phyloP scores from a whole-genome alignment of 768 basidiomycete species.

The Ephemerocybe angulata region DNA sequence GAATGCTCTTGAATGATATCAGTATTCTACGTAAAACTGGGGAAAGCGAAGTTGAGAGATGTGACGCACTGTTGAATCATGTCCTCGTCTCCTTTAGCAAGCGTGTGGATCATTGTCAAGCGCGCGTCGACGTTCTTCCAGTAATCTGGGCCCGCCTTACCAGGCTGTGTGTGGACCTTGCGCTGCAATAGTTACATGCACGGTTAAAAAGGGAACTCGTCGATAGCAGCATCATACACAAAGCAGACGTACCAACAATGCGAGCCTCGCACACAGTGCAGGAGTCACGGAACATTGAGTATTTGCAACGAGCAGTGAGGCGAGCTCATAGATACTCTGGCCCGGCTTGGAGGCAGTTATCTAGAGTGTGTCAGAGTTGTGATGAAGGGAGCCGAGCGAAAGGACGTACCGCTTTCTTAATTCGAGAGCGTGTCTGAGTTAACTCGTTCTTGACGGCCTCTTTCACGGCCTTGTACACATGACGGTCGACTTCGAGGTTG shows the following conservation, averaged over 20 bases:
- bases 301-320: constrained; percentile 11
- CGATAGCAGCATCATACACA: neutral
- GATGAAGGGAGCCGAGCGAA: neutral
- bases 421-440: constrained; percentile 17
- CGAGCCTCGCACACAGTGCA: constrained; percentile 14
- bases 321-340: constrained; percentile 15
- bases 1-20: too few relatives aligned
- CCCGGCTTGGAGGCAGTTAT: constrained; percentile 1
- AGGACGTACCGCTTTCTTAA: constrained; percentile 19
- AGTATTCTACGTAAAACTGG: too few relatives aligned
- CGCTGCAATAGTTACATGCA: constrained; percentile 5
- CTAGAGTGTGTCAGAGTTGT: constrained; percentile 9
- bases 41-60: too few relatives aligned
- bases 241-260: constrained; percentile 16
- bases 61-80: too few relatives aligned
- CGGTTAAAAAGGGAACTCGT: neutral
- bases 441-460: constrained; percentile 15
- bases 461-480: constrained; percentile 14
- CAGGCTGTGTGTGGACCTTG: constrained; percentile 6
- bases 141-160: constrained; percentile 4
- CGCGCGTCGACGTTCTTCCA: constrained; percentile 17
- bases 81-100: too few relatives aligned
- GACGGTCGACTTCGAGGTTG: constrained; percentile 17
- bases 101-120: too few relatives aligned
- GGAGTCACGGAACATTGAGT: constrained; percentile 12